A percentile compares a stretch with the other conserved stretches of the same genome.
phyloP scores from a whole-genome alignment of 345 rosid genomes.

The Sisymbrium irio region DNA sequence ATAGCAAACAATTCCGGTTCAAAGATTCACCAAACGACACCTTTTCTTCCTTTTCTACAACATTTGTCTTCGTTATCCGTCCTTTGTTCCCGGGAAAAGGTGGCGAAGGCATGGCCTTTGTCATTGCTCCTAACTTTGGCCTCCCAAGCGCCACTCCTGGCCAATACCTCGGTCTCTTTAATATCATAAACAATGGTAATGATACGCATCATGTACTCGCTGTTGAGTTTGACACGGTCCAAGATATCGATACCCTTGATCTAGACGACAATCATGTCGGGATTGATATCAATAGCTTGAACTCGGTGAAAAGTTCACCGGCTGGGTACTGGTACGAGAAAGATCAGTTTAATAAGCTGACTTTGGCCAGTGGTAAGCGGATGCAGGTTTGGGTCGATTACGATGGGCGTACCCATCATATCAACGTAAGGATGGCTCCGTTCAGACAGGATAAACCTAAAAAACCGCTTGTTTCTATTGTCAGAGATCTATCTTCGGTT shows the following conservation, averaged over 20 bases:
- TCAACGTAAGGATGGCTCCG: not conserved
- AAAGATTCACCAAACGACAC: slow-evolving; percentile 41
- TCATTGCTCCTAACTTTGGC: slow-evolving; percentile 37
- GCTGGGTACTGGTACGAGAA: not conserved
- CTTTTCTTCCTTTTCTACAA: slow-evolving; percentile 51
- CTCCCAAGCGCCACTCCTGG: slow-evolving; percentile 20
- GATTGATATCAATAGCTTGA: slow-evolving; percentile 9
- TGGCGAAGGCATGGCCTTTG: slow-evolving; percentile 47
- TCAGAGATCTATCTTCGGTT: not conserved
- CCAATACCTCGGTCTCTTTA: slow-evolving; percentile 45
- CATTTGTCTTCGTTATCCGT: slow-evolving; percentile 52
- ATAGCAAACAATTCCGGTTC: slow-evolving; percentile 47
- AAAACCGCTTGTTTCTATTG: not conserved
- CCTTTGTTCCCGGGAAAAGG: slow-evolving; percentile 7
- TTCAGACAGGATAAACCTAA: not conserved
- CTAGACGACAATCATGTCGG: not conserved
- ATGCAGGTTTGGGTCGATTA: slow-evolving; percentile 65
- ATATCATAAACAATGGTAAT: slow-evolving; percentile 29
- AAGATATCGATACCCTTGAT: not conserved
- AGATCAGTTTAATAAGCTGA: not conserved
- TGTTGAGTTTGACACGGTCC: slow-evolving; percentile 49
- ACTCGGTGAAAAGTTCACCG: slow-evolving; percentile 2
- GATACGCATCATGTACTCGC: slow-evolving; percentile 41
- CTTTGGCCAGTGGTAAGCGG: not conserved
- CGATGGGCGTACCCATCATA: slow-evolving; percentile 33